These are phyloP conservation scores for Aspergillus nidulans DNA, from an alignment of 495 filamentous ascomycete species.

Conservation along the genomic window DNA sequence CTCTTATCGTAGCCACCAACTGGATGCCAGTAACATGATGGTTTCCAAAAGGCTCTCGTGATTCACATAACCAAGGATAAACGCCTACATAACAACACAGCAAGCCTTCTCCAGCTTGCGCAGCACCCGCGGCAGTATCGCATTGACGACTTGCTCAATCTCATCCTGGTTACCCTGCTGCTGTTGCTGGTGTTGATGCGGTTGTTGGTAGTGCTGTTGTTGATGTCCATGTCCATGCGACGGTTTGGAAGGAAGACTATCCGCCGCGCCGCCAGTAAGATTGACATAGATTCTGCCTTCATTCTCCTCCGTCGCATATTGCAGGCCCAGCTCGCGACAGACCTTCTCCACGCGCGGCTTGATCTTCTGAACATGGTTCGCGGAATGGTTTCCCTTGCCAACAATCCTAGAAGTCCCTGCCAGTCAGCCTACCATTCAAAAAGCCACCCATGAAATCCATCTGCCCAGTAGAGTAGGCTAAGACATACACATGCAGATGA, in stretches of 20 bases:
- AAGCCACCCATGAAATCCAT: background rate
- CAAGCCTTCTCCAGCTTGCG: constrained; percentile 65
- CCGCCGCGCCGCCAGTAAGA: constrained; percentile 55
- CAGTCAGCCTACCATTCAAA: no score
- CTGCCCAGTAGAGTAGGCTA: background rate
- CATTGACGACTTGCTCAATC: constrained; percentile 59
- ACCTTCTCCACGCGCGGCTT: constrained; percentile 86
- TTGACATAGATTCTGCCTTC: constrained; percentile 77
- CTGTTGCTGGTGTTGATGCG: constrained; percentile 33
- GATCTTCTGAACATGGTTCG: constrained; percentile 76
- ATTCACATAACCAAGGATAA: background rate
- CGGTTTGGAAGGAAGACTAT: constrained; percentile 42
- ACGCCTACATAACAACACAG: constrained; percentile 81
- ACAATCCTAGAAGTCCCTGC: constrained; percentile 57
- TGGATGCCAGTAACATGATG: background rate
- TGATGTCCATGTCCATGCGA: constrained; percentile 22
- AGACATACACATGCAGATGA: constrained; percentile 67
- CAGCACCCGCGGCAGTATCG: constrained; percentile 54
- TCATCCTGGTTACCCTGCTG: constrained; percentile 53
- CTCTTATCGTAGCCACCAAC: background rate
- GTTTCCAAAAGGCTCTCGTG: background rate
- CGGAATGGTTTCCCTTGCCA: constrained; percentile 87
- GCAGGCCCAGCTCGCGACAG: constrained; percentile 73
- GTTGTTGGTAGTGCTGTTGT: constrained; percentile 22
- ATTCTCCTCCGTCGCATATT: constrained; percentile 82